Evolutionary conservation across 2,329 filamentous ascomycete genomes (phyloP), one percentile per base, ranked within the genome.

Genomic region (Trichoderma citrinoviride): DNA sequence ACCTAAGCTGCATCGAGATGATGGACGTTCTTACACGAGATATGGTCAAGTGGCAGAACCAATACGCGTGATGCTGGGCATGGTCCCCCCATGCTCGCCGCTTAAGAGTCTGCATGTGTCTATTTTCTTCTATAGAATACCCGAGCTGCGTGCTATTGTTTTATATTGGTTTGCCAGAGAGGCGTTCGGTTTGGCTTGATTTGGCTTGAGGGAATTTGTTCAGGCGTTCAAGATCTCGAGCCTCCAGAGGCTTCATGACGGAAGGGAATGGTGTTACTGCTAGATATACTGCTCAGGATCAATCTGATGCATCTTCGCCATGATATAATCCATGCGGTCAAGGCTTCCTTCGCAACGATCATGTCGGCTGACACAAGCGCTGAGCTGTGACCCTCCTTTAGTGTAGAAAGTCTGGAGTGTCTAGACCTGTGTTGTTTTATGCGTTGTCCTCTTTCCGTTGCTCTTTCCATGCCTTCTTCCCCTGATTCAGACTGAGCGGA

Each of bases 11-110:
- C 70, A 82, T 91, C 68, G 91, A 96, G 77, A 96, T 96, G 91
- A 96, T 96, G 91, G 92, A 96, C 75, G 84, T 87, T 70, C 77
- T 96, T 74, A 93, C 90, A 67, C 84, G 90, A 67, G 88, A 93
- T 74, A 83, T 96, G 71, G 85, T 94, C 69, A 90, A 90, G 72
- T 96, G 92, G 92, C 92, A 96, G 78, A 89, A 90, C 68, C 85
- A 91, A 72, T 93, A 85, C 70, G 75, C 79, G 61, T 78, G 69
- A 73, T 57, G 15, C n/a, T 14, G 25, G 21, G 10, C 43, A 61
- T 17, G n/a, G 37, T n/a, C 25, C 25, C n/a, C 7, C 40, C 40
- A 23, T 29, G 52, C 58, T 37, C 27, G 21, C 21, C 14, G 8
- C 23, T 27, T 8, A 33, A n/a, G 19, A 37, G n/a, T 25, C 29